Base-by-base conservation (phyloP, 2,329 filamentous ascomycete genomes). In the Tolypocladium nubicola region DNA sequence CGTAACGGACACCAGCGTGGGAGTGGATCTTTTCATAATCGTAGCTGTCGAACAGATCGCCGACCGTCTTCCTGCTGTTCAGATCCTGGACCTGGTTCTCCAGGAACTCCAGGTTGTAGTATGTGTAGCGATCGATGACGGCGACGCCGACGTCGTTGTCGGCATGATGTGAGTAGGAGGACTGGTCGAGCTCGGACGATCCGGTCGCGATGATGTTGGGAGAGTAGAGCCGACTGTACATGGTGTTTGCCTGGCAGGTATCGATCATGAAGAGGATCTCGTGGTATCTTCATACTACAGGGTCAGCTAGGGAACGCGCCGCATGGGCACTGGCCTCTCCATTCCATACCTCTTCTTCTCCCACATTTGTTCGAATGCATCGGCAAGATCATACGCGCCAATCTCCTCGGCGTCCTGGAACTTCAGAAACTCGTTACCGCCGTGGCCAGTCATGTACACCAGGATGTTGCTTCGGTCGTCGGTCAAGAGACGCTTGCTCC, bases 231-330 rank as follows among this genome's bases (percentile, higher is more conserved):
- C 96, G 93, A 70, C 87, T 93, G 76, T 96, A 99, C 91, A 99
- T 97, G 38, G 94, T 99, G 72, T 99, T 99, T 57, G 94, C 94
- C 76, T 99, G 94, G 76, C 94, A 99, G 0, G 94, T 99, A 72
- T 99, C 94, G 74, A 99, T 99, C 94, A 99, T 99, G 79, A 99
- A 99, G 58, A 99, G 83, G 64, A 99, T 86, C 74, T 99, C 94
- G 71, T 97, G 90, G 73, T 97, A 99, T 70, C 87, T 88, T 62
- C 6, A 11, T 6, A 8, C 0, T 3, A 6, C 37, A 26, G 2
- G 43, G 41, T 47, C 5, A 45, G 3, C 26, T 11, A 21, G 52
- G 23, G 26, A 38, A 26, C 21, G 35, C 43, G 39, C 4, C 16
- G 19, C 47, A 16, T 30, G 19, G 21, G 26, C 47, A 10, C 8